A percentile compares a stretch with the other conserved stretches of the same genome.
phyloP scores from a whole-genome alignment of 1,284 basidiomycete genomes.

The Bondarzewia mesenterica region DNA sequence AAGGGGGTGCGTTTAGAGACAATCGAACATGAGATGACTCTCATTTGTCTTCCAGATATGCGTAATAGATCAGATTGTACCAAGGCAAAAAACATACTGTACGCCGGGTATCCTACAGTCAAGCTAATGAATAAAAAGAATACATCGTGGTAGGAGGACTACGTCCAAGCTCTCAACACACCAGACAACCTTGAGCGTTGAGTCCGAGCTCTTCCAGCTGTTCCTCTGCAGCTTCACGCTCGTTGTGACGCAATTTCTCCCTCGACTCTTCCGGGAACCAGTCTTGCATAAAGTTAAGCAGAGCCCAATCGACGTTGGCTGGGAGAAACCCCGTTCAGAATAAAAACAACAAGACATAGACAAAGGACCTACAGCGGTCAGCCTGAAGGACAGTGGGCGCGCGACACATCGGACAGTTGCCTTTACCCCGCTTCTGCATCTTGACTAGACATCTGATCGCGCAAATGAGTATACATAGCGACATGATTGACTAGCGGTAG shows the following conservation, averaged over 20 bases:
- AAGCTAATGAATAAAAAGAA: too few relatives aligned
- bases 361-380: constrained; percentile 53
- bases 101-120: too few relatives aligned
- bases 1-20: too few relatives aligned
- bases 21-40: too few relatives aligned
- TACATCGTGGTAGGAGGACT: too few relatives aligned
- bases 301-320: constrained; percentile 78
- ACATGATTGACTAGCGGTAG: not conserved
- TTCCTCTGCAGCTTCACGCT: constrained; percentile 70
- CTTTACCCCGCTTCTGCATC: constrained; percentile 82
- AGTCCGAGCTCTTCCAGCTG: constrained; percentile 56
- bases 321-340: not conserved
- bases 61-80: too few relatives aligned
- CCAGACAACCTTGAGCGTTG: not conserved
- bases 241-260: constrained; percentile 72
- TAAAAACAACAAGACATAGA: not conserved
- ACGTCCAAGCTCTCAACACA: not conserved
- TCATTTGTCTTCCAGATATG: too few relatives aligned
- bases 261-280: constrained; percentile 90
- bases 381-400: constrained; percentile 70
- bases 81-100: too few relatives aligned
- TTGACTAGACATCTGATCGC: constrained; percentile 76
- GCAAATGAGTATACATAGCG: not conserved
- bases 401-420: constrained; percentile 84
- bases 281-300: constrained; percentile 81